Evolutionary conservation across 2,329 filamentous ascomycete genomes (phyloP).

Genomic region (Periconia sp.): DNA sequence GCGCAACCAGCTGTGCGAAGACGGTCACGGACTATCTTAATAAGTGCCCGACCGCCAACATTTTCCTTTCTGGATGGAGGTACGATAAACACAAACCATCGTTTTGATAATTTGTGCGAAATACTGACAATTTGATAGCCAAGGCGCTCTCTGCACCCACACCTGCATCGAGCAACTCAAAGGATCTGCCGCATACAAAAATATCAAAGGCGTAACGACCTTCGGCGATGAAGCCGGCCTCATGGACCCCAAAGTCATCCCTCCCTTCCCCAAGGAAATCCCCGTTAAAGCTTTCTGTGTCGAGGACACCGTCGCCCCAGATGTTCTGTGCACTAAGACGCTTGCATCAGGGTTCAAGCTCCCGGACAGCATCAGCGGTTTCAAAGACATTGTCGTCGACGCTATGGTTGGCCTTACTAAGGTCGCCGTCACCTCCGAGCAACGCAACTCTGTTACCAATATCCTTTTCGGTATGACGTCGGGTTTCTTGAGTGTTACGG

Average conservation of each 20-base stretch:
- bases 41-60: conserved; percentile 5
- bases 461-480: background rate
- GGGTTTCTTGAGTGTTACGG: conserved; percentile 2
- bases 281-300: conserved; percentile 5
- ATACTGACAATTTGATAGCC: conserved; percentile 1
- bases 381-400: conserved; percentile 2
- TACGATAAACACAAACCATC: background rate
- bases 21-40: conserved; percentile 7
- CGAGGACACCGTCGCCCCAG: conserved; percentile 8
- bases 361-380: conserved; percentile 3
- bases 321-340: conserved; percentile 10
- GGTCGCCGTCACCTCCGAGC: conserved; percentile 4
- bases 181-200: background rate
- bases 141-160: conserved; percentile 13
- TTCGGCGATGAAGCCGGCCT: conserved; percentile 12
- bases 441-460: background rate
- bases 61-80: conserved; percentile 12
- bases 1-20: conserved; percentile 4
- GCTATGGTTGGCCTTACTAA: conserved; percentile 1
- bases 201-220: conserved; percentile 8
- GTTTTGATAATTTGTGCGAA: too few species aligned
- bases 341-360: conserved; percentile 10
- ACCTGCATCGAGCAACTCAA: conserved; percentile 9
- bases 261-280: conserved; percentile 2
- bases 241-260: conserved; percentile 1